A percentile compares a stretch with the other conserved stretches of the same genome.
These are phyloP conservation scores for Persicaria tinctoria DNA, from an alignment of 148 eudicot species.

Conservation along the genomic window DNA sequence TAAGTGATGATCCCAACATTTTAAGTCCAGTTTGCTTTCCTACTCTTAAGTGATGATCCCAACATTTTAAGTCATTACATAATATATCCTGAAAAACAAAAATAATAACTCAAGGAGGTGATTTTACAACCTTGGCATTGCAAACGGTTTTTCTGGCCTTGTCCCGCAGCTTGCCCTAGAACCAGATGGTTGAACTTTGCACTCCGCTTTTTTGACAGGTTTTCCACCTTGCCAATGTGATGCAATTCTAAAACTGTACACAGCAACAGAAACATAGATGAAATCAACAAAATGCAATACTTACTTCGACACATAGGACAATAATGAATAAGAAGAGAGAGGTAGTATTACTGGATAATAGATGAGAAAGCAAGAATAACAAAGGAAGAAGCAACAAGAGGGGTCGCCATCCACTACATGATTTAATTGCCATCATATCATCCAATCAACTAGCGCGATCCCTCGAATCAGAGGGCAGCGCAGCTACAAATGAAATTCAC, in stretches of 20 bases:
- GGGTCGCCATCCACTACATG: conserved; percentile 51
- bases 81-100: not conserved
- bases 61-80: not conserved
- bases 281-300: not conserved
- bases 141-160: conserved; percentile 71
- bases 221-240: conserved; percentile 25
- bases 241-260: conserved; percentile 59
- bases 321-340: not conserved
- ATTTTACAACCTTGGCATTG: conserved; percentile 62
- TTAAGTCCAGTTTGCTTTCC: conserved; percentile 2
- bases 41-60: not conserved
- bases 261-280: not conserved
- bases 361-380: conserved; percentile 43
- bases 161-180: conserved; percentile 85
- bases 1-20: conserved; percentile 1
- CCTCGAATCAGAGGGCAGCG: not conserved
- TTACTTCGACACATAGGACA: conserved; percentile 3
- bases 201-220: conserved; percentile 26
- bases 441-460: not conserved
- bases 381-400: conserved; percentile 54
- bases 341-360: conserved; percentile 49
- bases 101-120: not conserved
- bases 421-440: conserved; percentile 29
- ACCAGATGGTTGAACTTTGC: conserved; percentile 66
- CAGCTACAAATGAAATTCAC: not conserved